Percentiles rank a stretch among this genome's conserved stretches.
phyloP scores from a whole-genome alignment of 495 filamentous ascomycete species.

The Bacidia gigantensis region DNA sequence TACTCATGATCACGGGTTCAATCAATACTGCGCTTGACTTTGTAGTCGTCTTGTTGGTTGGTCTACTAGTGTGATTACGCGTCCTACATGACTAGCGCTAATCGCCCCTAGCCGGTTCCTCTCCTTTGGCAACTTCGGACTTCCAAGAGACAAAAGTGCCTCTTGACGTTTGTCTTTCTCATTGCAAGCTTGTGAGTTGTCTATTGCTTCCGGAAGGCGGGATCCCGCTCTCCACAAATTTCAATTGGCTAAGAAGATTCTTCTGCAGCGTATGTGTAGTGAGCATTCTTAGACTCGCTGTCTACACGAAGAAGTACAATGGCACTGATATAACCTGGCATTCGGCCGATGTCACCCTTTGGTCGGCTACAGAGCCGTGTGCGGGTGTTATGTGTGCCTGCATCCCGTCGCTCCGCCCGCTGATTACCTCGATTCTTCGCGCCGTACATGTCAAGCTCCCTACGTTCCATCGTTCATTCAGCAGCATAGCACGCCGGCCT shows the following conservation, averaged over 20 bases:
- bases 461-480: not conserved
- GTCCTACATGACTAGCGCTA: no score
- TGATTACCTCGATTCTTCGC: conserved; percentile 24
- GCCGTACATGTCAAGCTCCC: not conserved
- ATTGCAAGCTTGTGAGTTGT: not conserved
- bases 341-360: conserved; percentile 43
- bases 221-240: no score
- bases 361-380: conserved; percentile 44
- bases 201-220: no score
- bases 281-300: not conserved
- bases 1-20: conserved; percentile 8
- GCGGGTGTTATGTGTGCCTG: conserved; percentile 43
- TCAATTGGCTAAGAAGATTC: not conserved
- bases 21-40: conserved; percentile 15
- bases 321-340: conserved; percentile 23
- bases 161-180: conserved; percentile 1
- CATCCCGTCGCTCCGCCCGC: conserved; percentile 40
- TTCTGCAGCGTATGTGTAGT: conserved; percentile 1
- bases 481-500: not conserved
- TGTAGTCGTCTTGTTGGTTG: conserved; percentile 12
- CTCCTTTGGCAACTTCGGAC: conserved; percentile 1
- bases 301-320: not conserved
- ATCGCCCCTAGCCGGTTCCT: not conserved
- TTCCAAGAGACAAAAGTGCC: not conserved
- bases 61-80: no score